A percentile compares a stretch with the other conserved stretches of the same genome.
Conservation (phyloP, 257 asterid species). For the Nicotiana undulata region DNA sequence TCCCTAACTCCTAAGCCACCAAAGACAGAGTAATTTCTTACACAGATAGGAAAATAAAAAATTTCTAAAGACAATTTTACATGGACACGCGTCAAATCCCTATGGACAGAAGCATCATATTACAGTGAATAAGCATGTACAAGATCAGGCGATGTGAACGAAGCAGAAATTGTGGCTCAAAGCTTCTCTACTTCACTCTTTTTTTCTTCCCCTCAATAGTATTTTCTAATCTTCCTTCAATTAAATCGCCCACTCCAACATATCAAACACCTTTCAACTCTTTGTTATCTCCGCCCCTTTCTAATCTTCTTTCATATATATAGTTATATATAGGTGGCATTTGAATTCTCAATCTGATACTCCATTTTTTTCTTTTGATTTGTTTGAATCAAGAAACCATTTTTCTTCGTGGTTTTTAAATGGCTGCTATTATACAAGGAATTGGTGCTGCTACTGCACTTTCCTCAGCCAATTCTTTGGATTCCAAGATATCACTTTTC, state of each 20-base stretch:
- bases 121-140: neutral
- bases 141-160: neutral
- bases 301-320: too few relatives aligned
- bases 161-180: neutral
- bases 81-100: neutral
- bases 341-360: neutral
- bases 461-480: constrained; percentile 29
- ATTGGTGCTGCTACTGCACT: constrained; percentile 43
- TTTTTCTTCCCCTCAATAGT: too few relatives aligned
- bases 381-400: neutral
- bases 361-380: neutral
- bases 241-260: neutral
- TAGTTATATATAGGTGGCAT: neutral
- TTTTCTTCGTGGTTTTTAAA: constrained; percentile 7
- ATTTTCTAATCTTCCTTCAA: neutral
- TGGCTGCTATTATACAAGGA: constrained; percentile 42
- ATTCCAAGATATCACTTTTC: constrained; percentile 18
- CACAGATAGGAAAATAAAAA: too few relatives aligned
- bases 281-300: neutral
- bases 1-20: too few relatives aligned
- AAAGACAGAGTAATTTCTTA: too few relatives aligned
- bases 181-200: neutral
- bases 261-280: neutral
- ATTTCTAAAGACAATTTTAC: neutral
- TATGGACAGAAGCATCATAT: neutral